A percentile compares a stretch with the other conserved stretches of the same genome.
These are phyloP conservation scores for Hypoxylon sp. DNA, from an alignment of 2,329 filamentous ascomycete species.

Conservation along the genomic window DNA sequence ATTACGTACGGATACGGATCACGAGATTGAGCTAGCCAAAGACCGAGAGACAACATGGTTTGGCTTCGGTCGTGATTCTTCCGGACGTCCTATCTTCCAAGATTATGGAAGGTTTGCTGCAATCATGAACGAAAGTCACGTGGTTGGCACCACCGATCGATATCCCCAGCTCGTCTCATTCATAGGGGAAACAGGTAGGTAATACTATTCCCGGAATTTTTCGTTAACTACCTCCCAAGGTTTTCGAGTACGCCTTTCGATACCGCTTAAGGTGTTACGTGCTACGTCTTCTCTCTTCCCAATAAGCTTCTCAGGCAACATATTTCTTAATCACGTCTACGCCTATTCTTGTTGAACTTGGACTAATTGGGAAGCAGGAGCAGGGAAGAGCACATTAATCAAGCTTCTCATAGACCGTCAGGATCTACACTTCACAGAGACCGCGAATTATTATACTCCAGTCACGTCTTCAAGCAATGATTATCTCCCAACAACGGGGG, in stretches of 20 bases:
- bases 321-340: neutral
- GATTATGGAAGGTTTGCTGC: slow-evolving; percentile 59
- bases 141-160: slow-evolving; percentile 44
- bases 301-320: too few relatives aligned
- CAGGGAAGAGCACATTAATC: slow-evolving; percentile 65
- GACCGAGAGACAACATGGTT: slow-evolving; percentile 54
- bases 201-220: slow-evolving; percentile 13
- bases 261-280: neutral
- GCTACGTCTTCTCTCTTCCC: neutral
- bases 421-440: slow-evolving; percentile 46
- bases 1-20: slow-evolving; percentile 49
- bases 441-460: slow-evolving; percentile 56
- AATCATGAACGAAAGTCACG: slow-evolving; percentile 55
- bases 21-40: slow-evolving; percentile 49
- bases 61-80: slow-evolving; percentile 50
- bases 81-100: slow-evolving; percentile 49
- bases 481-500: slow-evolving; percentile 62
- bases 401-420: slow-evolving; percentile 62
- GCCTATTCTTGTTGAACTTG: neutral
- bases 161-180: slow-evolving; percentile 60
- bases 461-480: slow-evolving; percentile 60
- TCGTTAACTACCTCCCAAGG: neutral
- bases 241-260: neutral
- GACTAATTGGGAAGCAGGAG: slow-evolving; percentile 49
- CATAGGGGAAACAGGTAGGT: slow-evolving; percentile 57